Evolutionary conservation across 208 protist genomes (phyloP), one percentile per base, ranked within the genome.

Genomic region (Histomonas meleagridis): DNA sequence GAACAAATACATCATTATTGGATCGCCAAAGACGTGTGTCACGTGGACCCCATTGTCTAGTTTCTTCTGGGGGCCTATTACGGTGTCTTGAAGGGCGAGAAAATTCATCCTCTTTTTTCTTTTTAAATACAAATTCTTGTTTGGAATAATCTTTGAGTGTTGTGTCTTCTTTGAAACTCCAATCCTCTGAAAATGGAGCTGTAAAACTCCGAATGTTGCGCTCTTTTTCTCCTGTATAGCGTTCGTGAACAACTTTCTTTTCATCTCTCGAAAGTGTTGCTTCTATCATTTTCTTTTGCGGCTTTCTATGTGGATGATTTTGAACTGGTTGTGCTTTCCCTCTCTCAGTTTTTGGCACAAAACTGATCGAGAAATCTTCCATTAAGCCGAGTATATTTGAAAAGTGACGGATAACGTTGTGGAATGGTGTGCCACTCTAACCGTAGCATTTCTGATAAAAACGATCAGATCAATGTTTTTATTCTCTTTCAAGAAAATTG

Each of bases 161-260:
- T 51, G 70, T 81, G 18, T 81, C 70, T 81, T 81, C 70, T 81
- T 81, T 81, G 16, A 18, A 38, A n/a, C 43, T 81, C 70, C 70
- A 81, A n/a, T 14, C 51, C 35, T 10, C 21, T 28, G 70, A 48
- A n/a, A 18, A 9, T 51, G 40, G 1, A 43, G 23, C 10, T 38
- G 70, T 81, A 23, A 81, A 38, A 43, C 51, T 81, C 4, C 70
- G 26, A 48, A n/a, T 14, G 21, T 16, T 51, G 9, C 43, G 1
- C 51, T 18, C 23, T 81, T 48, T 51, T 48, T 81, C 70, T 81
- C 35, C 70, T 48, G 70, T 81, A 51, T 46, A 81, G 51, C 23
- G 14, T 51, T 81, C 70, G n/a, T 81, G n/a, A 81, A 81, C 51
- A 51, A 81, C 18, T 81, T 81, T n/a, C 23, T 12, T 48, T 81